Evolutionary conservation across 2,329 filamentous ascomycete species (phyloP), one percentile per base, ranked within the genome.

Genomic region (Dactylonectria macrodidyma): DNA sequence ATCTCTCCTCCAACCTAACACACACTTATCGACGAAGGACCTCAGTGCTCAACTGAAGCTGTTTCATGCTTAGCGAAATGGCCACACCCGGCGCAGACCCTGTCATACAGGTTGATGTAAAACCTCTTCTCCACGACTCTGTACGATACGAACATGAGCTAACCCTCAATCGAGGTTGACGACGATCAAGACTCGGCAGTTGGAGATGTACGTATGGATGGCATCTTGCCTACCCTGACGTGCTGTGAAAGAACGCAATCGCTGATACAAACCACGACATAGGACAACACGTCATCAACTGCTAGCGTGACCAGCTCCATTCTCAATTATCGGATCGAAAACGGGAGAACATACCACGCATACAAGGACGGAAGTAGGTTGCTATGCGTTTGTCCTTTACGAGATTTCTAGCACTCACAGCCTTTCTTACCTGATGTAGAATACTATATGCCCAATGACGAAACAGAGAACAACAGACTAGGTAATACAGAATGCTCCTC

Each of bases 391-490:
- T 51, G 7, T 51, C 48, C 12, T 10, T 16, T 10, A 33, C 16
- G 22, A 51, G 0, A 16, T 26, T 51, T 51, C 10, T 30, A 14
- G 48, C 5, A n/a, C 14, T 41, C 5, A 41, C 6, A 16, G 36
- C 14, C 38, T n/a, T 41, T 41, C 38, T 41, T 1, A 41, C 10
- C 2, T 41, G 4, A n/a, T 16, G 2, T 16, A 59, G 57, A 51
- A 41, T 59, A 59, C n/a, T 22, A 59, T 41, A 46, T 59, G 5
- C 57, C 57, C 8, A 59, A 59, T 14, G 57, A 59, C n/a, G 11
- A 59, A 11, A 22, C 24, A 19, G 57, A 59, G 8, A 59, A 59
- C 16, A 33, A 50, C 30, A 50, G 57, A 5, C 57, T 59, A 24
- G 57, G 57, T 59, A 51, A 3, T 6, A 36, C 36, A 2, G 22